Evolutionary conservation across 805 yeast species (phyloP).

Genomic region (Yarrowia hollandica): DNA sequence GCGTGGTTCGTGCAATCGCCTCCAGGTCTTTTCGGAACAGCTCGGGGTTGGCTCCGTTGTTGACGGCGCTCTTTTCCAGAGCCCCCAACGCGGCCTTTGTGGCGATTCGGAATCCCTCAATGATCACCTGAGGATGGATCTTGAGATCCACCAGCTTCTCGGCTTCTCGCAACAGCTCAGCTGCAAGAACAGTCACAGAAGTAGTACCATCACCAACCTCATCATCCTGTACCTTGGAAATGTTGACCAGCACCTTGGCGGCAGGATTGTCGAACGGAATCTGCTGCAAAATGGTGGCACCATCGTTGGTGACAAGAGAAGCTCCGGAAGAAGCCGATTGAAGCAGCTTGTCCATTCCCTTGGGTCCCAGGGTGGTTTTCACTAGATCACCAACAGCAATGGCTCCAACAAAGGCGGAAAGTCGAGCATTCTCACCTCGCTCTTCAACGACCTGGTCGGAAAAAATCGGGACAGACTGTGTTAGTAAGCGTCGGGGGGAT

Average conservation of each 20-base stretch:
- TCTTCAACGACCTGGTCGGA: constrained; percentile 98
- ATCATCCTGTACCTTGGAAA: constrained; percentile 94
- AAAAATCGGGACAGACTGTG: constrained; percentile 81
- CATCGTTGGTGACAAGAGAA: constrained; percentile 91
- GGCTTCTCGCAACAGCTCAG: constrained; percentile 93
- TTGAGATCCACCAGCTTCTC: constrained; percentile 87
- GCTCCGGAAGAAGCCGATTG: constrained; percentile 81
- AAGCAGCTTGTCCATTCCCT: constrained; percentile 96
- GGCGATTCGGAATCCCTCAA: constrained; percentile 93
- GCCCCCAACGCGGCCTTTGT: constrained; percentile 78
- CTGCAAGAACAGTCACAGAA: constrained; percentile 89
- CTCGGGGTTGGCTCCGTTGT: constrained; percentile 59
- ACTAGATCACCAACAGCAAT: constrained; percentile 98
- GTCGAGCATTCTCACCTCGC: constrained; percentile 95
- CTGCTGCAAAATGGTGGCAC: constrained; percentile 92
- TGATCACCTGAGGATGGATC: constrained; percentile 97
- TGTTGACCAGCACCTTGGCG: constrained; percentile 91
- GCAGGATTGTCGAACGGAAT: constrained; percentile 98
- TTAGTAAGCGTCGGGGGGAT: too few relatives aligned
- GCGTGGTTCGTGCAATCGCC: constrained; percentile 88
- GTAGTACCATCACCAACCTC: constrained; percentile 99
- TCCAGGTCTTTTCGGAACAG: constrained; percentile 73
- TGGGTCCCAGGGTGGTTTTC: constrained; percentile 92
- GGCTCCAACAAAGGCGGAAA: constrained; percentile 97
- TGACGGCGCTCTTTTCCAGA: constrained; percentile 74